Evolutionary conservation across 495 filamentous ascomycete species (phyloP), one percentile per base, ranked within the genome.

Genomic region (Penicillium canariense): DNA sequence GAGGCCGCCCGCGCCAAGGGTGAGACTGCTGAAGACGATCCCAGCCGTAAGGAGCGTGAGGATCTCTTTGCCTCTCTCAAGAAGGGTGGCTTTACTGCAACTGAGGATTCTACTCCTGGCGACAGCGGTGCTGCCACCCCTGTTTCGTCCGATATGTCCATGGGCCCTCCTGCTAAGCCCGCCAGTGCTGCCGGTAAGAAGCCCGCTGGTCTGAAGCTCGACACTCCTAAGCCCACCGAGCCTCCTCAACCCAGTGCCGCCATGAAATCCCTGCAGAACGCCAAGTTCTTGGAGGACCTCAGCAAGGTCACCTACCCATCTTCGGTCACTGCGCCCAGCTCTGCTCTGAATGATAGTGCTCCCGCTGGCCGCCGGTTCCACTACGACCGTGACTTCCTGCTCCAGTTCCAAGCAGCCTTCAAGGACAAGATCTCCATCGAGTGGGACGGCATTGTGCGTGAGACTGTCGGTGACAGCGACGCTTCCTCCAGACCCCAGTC

Each of bases 391-490:
- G 84, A 90, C 44, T 99, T 99, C 80, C 76, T 99, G 71, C 78
- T 97, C n/a, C 95, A 99, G 66, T 99, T 99, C 80, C 87, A 97
- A 76, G 75, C 77, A 48, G 89, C 91, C 2, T 99, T 96, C 74
- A 94, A 87, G 50, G 94, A 98, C 72, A 96, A 97, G 71, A 94
- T 94, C 9, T 92, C 90, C 2, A 58, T 89, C 12, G 91, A 97
- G 60, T 98, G 96, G 84, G 86, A 91, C 50, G 72, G 80, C 44
- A 90, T 90, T 57, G 80, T 98, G 58, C 90, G 80, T 28, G 86
- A 96, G 65, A 88, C 86, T 23, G 84, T 99, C 35, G 91, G 92
- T 51, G 91, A 88, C 52, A 82, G 81, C 54, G 87, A 90, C n/a
- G 36, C 56, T 48, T 80, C 83, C 15, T 80, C 80, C 9, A 86